These are phyloP conservation scores for Cercospora zeina DNA, from an alignment of 2,329 filamentous ascomycete genomes.

Conservation along the genomic window DNA sequence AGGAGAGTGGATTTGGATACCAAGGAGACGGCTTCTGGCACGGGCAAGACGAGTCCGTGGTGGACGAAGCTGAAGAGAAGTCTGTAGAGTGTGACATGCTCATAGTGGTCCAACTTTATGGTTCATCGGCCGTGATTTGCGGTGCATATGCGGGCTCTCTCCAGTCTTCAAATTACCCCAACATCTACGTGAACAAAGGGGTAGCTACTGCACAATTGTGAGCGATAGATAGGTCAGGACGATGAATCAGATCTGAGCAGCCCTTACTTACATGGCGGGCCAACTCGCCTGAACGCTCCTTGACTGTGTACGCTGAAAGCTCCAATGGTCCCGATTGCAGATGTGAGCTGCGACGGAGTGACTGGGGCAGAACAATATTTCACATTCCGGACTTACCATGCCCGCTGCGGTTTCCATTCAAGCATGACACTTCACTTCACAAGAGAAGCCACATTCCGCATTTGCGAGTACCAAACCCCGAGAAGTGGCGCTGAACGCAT, in stretches of 20 bases:
- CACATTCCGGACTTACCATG: not conserved
- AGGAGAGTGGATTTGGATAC: constrained; percentile 43
- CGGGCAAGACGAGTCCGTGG: not conserved
- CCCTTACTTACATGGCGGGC: no score
- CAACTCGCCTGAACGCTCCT: no score
- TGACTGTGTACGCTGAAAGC: not conserved
- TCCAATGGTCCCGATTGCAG: not conserved
- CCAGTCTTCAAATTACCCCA: no score
- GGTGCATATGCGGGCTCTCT: no score
- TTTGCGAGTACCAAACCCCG: not conserved
- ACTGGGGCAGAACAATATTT: not conserved
- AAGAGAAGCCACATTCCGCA: not conserved
- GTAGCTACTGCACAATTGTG: no score
- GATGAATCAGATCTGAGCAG: no score
- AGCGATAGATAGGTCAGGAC: no score
- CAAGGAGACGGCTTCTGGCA: not conserved
- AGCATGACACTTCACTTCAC: not conserved
- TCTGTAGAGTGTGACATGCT: not conserved
- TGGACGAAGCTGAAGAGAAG: not conserved
- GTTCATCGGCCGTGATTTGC: no score
- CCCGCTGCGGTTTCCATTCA: not conserved
- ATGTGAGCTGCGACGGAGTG: not conserved
- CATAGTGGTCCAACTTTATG: no score
- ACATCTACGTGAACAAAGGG: no score
- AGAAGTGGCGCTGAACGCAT: not conserved